Evolutionary conservation across 176 grass and related monocot species (phyloP).

Genomic region (Cenchrus americanus): DNA sequence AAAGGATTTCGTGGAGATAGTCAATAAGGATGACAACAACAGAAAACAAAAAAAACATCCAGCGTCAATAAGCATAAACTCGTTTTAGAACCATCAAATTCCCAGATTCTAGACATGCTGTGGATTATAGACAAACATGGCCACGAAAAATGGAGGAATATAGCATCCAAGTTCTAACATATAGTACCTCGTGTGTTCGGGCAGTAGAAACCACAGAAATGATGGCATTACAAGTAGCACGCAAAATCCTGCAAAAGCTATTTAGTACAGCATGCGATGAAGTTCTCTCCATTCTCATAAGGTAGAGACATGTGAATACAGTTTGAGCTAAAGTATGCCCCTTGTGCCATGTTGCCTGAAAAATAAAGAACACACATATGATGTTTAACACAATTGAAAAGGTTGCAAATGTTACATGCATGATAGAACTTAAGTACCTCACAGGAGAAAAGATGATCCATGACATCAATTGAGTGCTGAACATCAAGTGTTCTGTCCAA

Average conservation of each 20-base stretch:
- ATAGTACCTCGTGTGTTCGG: conserved; percentile 89
- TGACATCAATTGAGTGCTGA: conserved; percentile 81
- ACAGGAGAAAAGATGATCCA: conserved; percentile 97
- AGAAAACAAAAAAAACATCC: not conserved
- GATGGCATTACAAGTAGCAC: conserved; percentile 84
- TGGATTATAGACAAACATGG: conserved; percentile 7
- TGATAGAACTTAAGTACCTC: conserved; percentile 67
- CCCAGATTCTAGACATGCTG: not conserved
- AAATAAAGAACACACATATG: conserved; percentile 39
- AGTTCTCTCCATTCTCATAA: conserved; percentile 87
- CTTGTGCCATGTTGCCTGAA: conserved; percentile 94
- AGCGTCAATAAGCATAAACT: not conserved
- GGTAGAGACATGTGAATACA: conserved; percentile 94
- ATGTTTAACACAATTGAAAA: conserved; percentile 41
- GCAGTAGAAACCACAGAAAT: conserved; percentile 79
- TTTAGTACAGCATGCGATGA: conserved; percentile 89
- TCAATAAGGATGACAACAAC: not conserved
- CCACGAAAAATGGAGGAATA: not conserved
- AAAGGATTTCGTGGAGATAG: conserved; percentile 13
- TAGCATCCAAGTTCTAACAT: conserved; percentile 29
- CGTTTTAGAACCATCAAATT: conserved; percentile 4
- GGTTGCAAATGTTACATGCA: conserved; percentile 11
- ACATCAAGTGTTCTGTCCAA: conserved; percentile 75
- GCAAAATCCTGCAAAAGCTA: conserved; percentile 86
- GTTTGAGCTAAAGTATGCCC: conserved; percentile 93